A percentile compares a stretch with the other conserved stretches of the same genome.
Conservation (phyloP, 1,284 basidiomycete genomes). For the Phylloporus sp. region DNA sequence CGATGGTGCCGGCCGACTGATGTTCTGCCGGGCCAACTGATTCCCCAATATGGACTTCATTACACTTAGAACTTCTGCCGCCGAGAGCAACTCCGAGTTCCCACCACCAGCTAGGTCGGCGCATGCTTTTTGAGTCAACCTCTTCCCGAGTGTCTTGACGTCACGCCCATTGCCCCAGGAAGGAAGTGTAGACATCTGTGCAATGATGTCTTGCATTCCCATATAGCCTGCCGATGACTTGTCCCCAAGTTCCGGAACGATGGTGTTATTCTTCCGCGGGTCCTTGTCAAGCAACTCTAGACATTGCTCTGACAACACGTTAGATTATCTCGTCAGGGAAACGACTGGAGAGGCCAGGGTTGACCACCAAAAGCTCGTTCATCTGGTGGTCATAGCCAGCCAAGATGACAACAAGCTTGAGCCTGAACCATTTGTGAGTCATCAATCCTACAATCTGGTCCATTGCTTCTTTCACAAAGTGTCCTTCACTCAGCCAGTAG, state of each 20-base stretch:
- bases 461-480: slow-evolving; percentile 66
- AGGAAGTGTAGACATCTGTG: slow-evolving; percentile 46
- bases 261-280: slow-evolving; percentile 47
- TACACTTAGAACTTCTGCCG: slow-evolving; percentile 21
- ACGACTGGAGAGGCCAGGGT: slow-evolving; percentile 66
- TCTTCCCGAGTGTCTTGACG: slow-evolving; percentile 54
- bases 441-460: slow-evolving; percentile 67
- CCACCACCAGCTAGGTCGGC: slow-evolving; percentile 26
- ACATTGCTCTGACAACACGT: slow-evolving; percentile 55
- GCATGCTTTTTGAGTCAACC: slow-evolving; percentile 44
- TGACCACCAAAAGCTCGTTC: slow-evolving; percentile 58
- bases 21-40: slow-evolving; percentile 22
- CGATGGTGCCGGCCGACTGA: not conserved
- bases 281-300: slow-evolving; percentile 52
- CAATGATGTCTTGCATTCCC: slow-evolving; percentile 43
- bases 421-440: slow-evolving; percentile 57
- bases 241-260: slow-evolving; percentile 43
- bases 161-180: slow-evolving; percentile 72
- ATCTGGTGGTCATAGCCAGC: slow-evolving; percentile 72
- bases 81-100: slow-evolving; percentile 22
- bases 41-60: slow-evolving; percentile 27
- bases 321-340: slow-evolving; percentile 64
- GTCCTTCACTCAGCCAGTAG: slow-evolving; percentile 59
- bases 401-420: slow-evolving; percentile 65
- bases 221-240: slow-evolving; percentile 34